These are phyloP conservation scores for Phellopilus nigrolimitatus DNA, from an alignment of 1,284 basidiomycete species.

Conservation along the genomic window DNA sequence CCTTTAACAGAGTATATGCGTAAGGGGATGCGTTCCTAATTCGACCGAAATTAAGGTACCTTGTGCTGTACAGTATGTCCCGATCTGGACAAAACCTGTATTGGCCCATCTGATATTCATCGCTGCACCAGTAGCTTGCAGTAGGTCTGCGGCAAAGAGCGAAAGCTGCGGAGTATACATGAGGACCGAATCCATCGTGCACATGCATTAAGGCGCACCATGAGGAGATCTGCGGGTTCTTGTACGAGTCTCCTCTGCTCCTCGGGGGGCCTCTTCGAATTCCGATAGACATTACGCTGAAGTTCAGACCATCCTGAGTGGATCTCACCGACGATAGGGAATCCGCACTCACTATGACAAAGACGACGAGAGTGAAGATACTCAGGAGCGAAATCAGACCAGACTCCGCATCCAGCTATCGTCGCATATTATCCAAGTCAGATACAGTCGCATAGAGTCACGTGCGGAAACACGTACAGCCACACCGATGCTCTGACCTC, in stretches of 20 bases:
- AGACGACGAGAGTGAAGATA: conserved; percentile 3
- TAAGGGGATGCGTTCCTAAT: background rate
- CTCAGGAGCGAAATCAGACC: conserved; percentile 10
- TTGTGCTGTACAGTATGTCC: conserved; percentile 19
- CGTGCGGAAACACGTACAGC: conserved; percentile 2
- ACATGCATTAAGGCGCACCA: conserved; percentile 4
- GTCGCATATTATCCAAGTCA: background rate
- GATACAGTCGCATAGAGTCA: too few species aligned
- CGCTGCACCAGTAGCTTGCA: conserved; percentile 18
- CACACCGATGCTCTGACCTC: conserved; percentile 10
- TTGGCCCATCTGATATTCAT: conserved; percentile 19
- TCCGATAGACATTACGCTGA: conserved; percentile 13
- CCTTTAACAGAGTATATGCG: conserved; percentile 23
- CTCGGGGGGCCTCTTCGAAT: background rate
- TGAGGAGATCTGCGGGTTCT: conserved; percentile 12
- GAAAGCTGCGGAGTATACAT: conserved; percentile 13
- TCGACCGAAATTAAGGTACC: conserved; percentile 6
- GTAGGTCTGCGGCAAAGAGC: conserved; percentile 17
- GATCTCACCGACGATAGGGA: background rate
- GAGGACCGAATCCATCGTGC: background rate
- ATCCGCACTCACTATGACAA: conserved; percentile 8
- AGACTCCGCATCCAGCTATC: conserved; percentile 14
- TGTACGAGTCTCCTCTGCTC: conserved; percentile 8
- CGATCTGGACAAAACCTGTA: conserved; percentile 11
- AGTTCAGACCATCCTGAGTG: background rate